phyloP scores from a whole-genome alignment of 2,329 filamentous ascomycete species.

The Phoma herbarum region DNA sequence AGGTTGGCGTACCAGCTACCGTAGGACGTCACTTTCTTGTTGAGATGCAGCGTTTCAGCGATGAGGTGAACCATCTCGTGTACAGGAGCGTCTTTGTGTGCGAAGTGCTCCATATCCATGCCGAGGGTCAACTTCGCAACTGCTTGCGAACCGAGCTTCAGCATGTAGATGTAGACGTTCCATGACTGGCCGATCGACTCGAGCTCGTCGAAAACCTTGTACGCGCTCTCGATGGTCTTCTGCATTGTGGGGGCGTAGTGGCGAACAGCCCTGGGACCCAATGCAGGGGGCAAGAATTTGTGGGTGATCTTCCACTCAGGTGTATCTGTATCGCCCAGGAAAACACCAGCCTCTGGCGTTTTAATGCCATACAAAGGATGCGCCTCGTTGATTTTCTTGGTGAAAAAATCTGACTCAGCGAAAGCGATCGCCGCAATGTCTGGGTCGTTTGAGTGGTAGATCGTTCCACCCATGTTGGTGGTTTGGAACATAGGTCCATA shows the following conservation, averaged over 20 bases:
- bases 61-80: slow-evolving; percentile 63
- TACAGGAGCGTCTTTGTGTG: slow-evolving; percentile 54
- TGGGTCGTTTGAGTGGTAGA: slow-evolving; percentile 51
- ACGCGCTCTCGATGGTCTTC: slow-evolving; percentile 60
- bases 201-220: slow-evolving; percentile 58
- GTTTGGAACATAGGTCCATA: slow-evolving; percentile 53
- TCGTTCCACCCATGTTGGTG: slow-evolving; percentile 48
- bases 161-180: slow-evolving; percentile 62
- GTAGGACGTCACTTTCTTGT: slow-evolving; percentile 65
- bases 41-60: slow-evolving; percentile 62
- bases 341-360: slow-evolving; percentile 41
- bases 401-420: slow-evolving; percentile 51
- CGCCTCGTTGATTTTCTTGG: slow-evolving; percentile 50
- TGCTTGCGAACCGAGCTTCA: slow-evolving; percentile 57
- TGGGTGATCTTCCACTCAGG: slow-evolving; percentile 62
- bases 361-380: slow-evolving; percentile 48
- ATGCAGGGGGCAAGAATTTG: slow-evolving; percentile 68
- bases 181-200: slow-evolving; percentile 57
- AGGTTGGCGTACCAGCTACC: slow-evolving; percentile 65
- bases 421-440: slow-evolving; percentile 45
- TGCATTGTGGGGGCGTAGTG: slow-evolving; percentile 70
- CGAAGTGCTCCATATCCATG: slow-evolving; percentile 58
- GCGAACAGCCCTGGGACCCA: slow-evolving; percentile 67
- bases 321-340: slow-evolving; percentile 59
- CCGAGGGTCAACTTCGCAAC: slow-evolving; percentile 58